Base-by-base conservation (phyloP, 2,329 filamentous ascomycete genomes). In the Hymenoscyphus scutula region DNA sequence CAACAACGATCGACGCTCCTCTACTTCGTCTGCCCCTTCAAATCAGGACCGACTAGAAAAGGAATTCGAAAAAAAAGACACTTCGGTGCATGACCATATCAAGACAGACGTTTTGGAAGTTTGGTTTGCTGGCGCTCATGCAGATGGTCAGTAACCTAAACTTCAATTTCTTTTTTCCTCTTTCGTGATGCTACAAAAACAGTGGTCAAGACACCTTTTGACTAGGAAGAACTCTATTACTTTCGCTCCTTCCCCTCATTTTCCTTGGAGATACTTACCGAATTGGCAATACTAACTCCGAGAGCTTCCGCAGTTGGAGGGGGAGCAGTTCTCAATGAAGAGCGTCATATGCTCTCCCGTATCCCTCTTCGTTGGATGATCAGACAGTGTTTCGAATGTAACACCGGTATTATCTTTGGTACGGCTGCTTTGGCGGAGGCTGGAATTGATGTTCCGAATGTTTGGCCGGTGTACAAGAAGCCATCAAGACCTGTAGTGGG, bases 301-400 rank as follows among this genome's bases (percentile, higher is more conserved):
- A n/a, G n/a, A n/a, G n/a, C n/a, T n/a, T n/a, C n/a, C n/a, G n/a
- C n/a, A n/a, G n/a, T 80, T 8, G 78, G 78, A n/a, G 78, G 77
- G 1, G 78, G 79, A 3, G 77, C 78, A 1, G 76, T 78, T 3
- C 62, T 68, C 2, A 79, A 80, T 62, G 74, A 75, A 37, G 71
- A 71, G 48, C 73, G 77, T 1, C 78, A 80, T 61, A 78, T 77
- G 67, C 74, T 80, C 8, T 74, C 77, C 3, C 76, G 76, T 2
- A 80, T 80, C 15, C 78, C 78, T 5, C 72, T 81, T 2, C 75
- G 78, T 2, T 81, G 79, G 79, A 81, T 81, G 78, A 72, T 81
- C 11, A 73, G 78, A 23, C 78, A 80, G 66, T 77, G 75, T 62
- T 80, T 80, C 65, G 76, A 78, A 64, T 79, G 77, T 70, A 69